Evolutionary conservation across 257 asterid species (phyloP).

Genomic region (Solanum sejunctum): DNA sequence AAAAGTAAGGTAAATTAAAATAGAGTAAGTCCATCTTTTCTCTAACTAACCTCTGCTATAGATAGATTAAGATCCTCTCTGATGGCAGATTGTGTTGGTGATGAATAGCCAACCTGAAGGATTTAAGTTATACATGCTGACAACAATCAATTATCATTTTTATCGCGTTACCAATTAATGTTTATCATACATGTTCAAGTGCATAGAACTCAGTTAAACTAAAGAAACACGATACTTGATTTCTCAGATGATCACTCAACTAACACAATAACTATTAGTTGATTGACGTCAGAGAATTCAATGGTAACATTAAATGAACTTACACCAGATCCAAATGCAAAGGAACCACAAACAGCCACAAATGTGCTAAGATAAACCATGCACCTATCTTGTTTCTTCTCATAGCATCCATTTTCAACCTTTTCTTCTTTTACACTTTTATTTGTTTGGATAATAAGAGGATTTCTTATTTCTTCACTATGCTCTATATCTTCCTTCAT

Average conservation of each 20-base stretch:
- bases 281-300: not conserved
- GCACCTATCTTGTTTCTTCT: slow-evolving; percentile 39
- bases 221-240: not conserved
- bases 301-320: not conserved
- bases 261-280: not conserved
- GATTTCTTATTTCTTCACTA: slow-evolving; percentile 31
- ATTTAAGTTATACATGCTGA: not conserved
- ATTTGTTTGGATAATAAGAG: slow-evolving; percentile 28
- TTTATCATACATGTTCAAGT: not conserved
- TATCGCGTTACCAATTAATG: not conserved
- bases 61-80: slow-evolving; percentile 59
- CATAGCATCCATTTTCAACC: not conserved
- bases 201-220: not conserved
- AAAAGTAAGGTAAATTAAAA: not conserved
- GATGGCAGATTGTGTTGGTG: slow-evolving; percentile 82
- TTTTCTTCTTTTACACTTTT: slow-evolving; percentile 7
- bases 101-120: slow-evolving; percentile 81
- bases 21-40: not conserved
- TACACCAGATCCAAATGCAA: slow-evolving; percentile 86
- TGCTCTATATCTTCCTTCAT: slow-evolving; percentile 26
- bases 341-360: slow-evolving; percentile 86
- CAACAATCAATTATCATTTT: not conserved
- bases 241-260: not conserved
- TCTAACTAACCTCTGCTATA: slow-evolving; percentile 71
- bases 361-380: slow-evolving; percentile 73